Evolutionary conservation across 768 basidiomycete genomes (phyloP), one percentile per base, ranked within the genome.

Genomic region (Bullera alba): DNA sequence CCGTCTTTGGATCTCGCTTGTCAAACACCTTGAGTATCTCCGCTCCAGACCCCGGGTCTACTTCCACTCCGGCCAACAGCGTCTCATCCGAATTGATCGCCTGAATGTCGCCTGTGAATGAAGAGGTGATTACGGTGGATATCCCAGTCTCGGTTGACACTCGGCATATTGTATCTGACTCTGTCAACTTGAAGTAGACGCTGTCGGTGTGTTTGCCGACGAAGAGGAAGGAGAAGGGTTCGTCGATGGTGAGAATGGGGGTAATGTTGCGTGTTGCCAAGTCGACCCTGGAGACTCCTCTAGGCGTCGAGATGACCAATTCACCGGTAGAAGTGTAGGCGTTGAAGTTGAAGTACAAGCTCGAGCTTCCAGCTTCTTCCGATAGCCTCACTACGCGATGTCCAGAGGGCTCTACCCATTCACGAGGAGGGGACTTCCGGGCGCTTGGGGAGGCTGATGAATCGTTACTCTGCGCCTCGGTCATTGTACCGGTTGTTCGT

Each of bases 301-400:
- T 51, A 5, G 48, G 52, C 21, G 48, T 54, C 15, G 41, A 42
- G 28, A 58, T 46, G 32, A 58, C 35, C 3, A 54, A 30, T 30
- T 58, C 57, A 2, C 57, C 57, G 2, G 35, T 23, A 19, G 57
- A 53, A 1, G 57, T 58, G 32, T 46, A 58, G 23, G 36, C 49
- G 30, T 54, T 47, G 50, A 50, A 54, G 34, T 58, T 58, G 53
- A 58, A 58, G 37, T 58, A 58, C 4, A 54, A 34, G 19, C 29
- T 42, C 5, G 38, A 44, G 8, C 32, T 34, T 8, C 48, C 53
- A 5, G 30, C 1, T 15, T 30, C 48, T 7, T 54, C 41, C 16
- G 53, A 42, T 16, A 54, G 19, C 4, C 53, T 27, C 7, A 42
- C 23, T 15, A 54, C 36, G 14, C 47, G 30, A 41, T 54, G 34